phyloP scores from a whole-genome alignment of 108 stramenopile species.

The Mediolabrus comicus region DNA sequence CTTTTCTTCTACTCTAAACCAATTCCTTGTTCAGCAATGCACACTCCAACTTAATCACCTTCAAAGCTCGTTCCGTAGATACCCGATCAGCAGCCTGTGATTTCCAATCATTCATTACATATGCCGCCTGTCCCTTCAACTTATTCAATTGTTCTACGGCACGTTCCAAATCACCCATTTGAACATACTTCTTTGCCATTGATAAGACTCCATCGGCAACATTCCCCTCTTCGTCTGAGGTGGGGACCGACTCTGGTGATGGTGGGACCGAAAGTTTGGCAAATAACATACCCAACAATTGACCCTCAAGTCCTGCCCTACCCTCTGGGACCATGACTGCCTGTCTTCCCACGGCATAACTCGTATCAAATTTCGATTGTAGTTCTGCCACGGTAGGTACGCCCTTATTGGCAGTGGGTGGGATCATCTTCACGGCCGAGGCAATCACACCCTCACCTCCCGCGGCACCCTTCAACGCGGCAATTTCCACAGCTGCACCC shows the following conservation, averaged over 20 bases:
- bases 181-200: slow-evolving; percentile 64
- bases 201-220: slow-evolving; percentile 68
- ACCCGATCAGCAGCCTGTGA: slow-evolving; percentile 63
- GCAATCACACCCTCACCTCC: slow-evolving; percentile 61
- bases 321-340: slow-evolving; percentile 80
- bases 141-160: slow-evolving; percentile 68
- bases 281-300: slow-evolving; percentile 77
- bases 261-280: slow-evolving; percentile 66
- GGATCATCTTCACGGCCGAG: slow-evolving; percentile 56
- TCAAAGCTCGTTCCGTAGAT: slow-evolving; percentile 75
- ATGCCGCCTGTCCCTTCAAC: slow-evolving; percentile 73
- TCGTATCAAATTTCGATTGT: slow-evolving; percentile 69
- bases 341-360: slow-evolving; percentile 53
- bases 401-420: slow-evolving; percentile 48
- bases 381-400: slow-evolving; percentile 72
- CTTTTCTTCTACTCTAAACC: slow-evolving; percentile 8
- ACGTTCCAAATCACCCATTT: slow-evolving; percentile 72
- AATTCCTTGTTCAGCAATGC: slow-evolving; percentile 75
- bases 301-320: slow-evolving; percentile 64
- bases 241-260: slow-evolving; percentile 58
- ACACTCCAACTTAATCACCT: slow-evolving; percentile 82
- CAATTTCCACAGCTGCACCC: slow-evolving; percentile 61
- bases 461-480: slow-evolving; percentile 61
- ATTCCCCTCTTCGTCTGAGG: slow-evolving; percentile 56
- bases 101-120: slow-evolving; percentile 79